Conservation (phyloP, 2,329 filamentous ascomycete species). For the Phaeosphaeriaceae sp. region DNA sequence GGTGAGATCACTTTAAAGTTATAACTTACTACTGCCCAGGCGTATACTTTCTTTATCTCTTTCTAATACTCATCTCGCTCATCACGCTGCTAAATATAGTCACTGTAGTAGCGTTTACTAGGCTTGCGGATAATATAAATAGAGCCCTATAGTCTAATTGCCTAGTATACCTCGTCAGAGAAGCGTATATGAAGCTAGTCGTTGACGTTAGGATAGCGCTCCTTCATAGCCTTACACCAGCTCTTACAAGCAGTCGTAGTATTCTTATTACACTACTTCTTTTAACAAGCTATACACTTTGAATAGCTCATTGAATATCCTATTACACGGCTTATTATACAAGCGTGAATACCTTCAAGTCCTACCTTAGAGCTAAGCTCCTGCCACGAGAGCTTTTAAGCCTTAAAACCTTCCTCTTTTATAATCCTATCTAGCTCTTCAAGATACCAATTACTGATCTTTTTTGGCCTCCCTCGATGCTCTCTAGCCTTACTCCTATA, state of each 20-base stretch:
- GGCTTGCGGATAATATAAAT: too few species aligned
- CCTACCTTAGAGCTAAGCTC: neutral
- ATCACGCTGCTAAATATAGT: too few species aligned
- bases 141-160: too few species aligned
- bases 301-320: conserved; percentile 1
- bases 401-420: conserved; percentile 1
- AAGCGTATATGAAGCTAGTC: conserved; percentile 1
- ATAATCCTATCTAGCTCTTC: neutral
- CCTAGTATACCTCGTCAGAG: too few species aligned
- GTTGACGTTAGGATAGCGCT: neutral
- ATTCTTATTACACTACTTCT: neutral
- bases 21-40: too few species aligned
- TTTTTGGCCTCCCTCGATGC: neutral
- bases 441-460: neutral
- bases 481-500: neutral
- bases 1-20: too few species aligned
- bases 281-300: conserved; percentile 10
- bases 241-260: neutral
- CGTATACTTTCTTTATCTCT: too few species aligned
- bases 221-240: neutral
- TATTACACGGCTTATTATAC: neutral
- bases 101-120: too few species aligned
- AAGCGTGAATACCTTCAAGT: neutral
- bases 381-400: neutral
- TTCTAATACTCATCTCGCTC: too few species aligned